These are phyloP conservation scores for Juglanconis sp. DNA, from an alignment of 2,329 filamentous ascomycete genomes.

Conservation along the genomic window DNA sequence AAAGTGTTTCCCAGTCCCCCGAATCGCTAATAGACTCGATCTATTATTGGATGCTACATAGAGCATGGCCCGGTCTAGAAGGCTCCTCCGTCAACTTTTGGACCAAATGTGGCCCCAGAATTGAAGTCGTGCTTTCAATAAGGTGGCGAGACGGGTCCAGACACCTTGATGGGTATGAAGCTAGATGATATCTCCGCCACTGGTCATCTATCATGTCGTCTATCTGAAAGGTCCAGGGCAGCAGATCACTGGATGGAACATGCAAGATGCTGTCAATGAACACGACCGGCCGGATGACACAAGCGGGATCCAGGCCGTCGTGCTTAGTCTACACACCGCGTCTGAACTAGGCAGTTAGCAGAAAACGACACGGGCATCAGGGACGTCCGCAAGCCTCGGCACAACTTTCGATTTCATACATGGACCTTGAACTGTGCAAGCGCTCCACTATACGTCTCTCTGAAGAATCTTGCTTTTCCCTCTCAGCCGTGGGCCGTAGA, in stretches of 20 bases:
- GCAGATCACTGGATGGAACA: neutral
- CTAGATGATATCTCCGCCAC: too few relatives aligned
- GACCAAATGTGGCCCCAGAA: too few relatives aligned
- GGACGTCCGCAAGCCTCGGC: neutral
- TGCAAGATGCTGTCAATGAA: neutral
- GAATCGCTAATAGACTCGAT: too few relatives aligned
- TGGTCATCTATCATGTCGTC: too few relatives aligned
- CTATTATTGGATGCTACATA: too few relatives aligned
- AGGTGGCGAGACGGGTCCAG: too few relatives aligned
- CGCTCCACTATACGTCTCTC: neutral
- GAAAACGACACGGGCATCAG: neutral
- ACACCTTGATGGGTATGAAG: too few relatives aligned
- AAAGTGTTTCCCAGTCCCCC: too few relatives aligned
- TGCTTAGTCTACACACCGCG: neutral
- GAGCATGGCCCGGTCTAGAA: too few relatives aligned
- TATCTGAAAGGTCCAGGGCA: neutral
- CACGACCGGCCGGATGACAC: neutral
- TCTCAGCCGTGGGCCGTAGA: conserved; percentile 28
- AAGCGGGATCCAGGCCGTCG: neutral
- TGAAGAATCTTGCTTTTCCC: conserved; percentile 19
- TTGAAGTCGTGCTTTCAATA: too few relatives aligned
- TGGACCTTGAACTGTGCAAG: neutral
- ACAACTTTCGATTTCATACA: neutral
- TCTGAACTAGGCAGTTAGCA: neutral
- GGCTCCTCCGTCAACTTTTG: too few relatives aligned